Evolutionary conservation across 441 rosid species (phyloP).

Genomic region (Adansonia rubrostipa): DNA sequence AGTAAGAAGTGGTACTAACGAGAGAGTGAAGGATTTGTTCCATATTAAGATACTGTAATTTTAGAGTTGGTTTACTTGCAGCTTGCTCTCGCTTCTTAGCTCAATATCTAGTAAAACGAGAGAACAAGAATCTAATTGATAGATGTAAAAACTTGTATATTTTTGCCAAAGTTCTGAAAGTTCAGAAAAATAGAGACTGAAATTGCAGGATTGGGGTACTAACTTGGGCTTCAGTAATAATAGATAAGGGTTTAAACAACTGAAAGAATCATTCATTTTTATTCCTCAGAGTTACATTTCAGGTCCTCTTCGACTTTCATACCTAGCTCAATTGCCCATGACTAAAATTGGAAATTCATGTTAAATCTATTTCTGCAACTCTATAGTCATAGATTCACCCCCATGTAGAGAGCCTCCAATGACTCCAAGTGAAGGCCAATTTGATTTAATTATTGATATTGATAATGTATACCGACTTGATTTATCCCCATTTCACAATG

Average conservation of each 20-base stretch:
- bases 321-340: no score
- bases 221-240: background rate
- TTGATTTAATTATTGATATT: slow-evolving; percentile 67
- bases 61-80: background rate
- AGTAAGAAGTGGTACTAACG: no score
- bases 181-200: background rate
- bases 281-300: no score
- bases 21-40: no score
- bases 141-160: background rate
- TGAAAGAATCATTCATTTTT: background rate
- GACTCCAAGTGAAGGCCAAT: slow-evolving; percentile 77
- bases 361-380: background rate
- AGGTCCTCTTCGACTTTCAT: no score
- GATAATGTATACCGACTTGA: slow-evolving; percentile 56
- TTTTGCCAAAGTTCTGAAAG: background rate
- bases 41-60: background rate
- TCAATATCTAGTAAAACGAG: background rate
- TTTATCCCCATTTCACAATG: slow-evolving; percentile 67
- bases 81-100: no score
- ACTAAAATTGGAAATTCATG: background rate
- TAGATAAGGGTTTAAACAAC: background rate
- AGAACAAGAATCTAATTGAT: background rate
- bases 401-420: slow-evolving; percentile 54
- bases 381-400: slow-evolving; percentile 46
- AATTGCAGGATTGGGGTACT: background rate